These are phyloP conservation scores for Hanseniaspora clermontiae DNA, from an alignment of 805 yeast genomes.

Conservation along the genomic window DNA sequence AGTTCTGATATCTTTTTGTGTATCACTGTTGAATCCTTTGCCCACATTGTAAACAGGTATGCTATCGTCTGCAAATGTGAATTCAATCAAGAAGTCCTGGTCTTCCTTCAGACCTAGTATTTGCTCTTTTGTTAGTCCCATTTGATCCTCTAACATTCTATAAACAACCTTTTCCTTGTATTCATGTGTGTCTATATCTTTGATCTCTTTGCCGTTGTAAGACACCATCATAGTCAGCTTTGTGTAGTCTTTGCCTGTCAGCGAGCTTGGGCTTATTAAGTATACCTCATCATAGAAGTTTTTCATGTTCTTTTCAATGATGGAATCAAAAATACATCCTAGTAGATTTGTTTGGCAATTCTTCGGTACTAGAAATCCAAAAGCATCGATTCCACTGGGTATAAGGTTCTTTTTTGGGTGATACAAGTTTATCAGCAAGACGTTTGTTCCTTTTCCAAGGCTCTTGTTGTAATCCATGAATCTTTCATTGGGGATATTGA, in stretches of 20 bases:
- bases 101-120: constrained; percentile 14
- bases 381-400: constrained; percentile 42
- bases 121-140: constrained; percentile 28
- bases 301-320: constrained; percentile 48
- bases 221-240: constrained; percentile 86
- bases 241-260: constrained; percentile 34
- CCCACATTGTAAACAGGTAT: constrained; percentile 76
- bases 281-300: constrained; percentile 21
- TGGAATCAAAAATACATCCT: constrained; percentile 87
- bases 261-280: constrained; percentile 7
- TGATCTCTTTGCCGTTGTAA: constrained; percentile 45
- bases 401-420: constrained; percentile 35
- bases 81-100: constrained; percentile 26
- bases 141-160: constrained; percentile 30
- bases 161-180: constrained; percentile 24
- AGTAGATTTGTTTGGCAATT: constrained; percentile 45
- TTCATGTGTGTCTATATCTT: constrained; percentile 17
- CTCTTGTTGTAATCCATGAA: constrained; percentile 20
- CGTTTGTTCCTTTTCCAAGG: constrained; percentile 28
- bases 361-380: constrained; percentile 77
- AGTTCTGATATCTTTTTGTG: constrained; percentile 22
- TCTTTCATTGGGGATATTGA: constrained; percentile 13
- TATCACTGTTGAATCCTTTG: constrained; percentile 35
- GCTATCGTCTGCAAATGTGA: constrained; percentile 40
- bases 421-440: constrained; percentile 61